phyloP scores from a whole-genome alignment of 805 yeast species.

The Kuraishia capsulata region DNA sequence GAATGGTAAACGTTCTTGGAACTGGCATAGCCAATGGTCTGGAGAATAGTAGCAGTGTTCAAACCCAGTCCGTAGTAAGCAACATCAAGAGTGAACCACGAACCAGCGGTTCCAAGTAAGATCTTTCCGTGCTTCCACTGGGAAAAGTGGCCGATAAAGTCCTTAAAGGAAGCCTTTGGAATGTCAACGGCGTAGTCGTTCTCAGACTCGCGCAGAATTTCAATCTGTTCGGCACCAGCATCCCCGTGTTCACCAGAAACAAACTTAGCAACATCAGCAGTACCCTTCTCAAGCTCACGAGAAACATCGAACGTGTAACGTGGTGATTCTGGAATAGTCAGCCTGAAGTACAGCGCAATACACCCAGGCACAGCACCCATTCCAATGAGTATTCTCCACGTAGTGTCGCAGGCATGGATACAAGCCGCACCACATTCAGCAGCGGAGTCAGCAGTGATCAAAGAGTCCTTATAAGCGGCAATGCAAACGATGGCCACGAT shows the following conservation, averaged over 20 bases:
- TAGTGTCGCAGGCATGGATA: slow-evolving; percentile 75
- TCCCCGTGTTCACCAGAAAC: slow-evolving; percentile 29
- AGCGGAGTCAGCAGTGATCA: slow-evolving; percentile 43
- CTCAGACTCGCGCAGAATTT: slow-evolving; percentile 16
- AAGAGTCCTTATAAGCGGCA: slow-evolving; percentile 62
- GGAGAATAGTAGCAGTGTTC: slow-evolving; percentile 70
- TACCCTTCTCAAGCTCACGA: slow-evolving; percentile 39
- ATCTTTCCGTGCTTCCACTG: slow-evolving; percentile 87
- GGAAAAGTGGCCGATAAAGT: slow-evolving; percentile 63
- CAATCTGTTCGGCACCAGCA: slow-evolving; percentile 20
- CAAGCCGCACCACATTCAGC: slow-evolving; percentile 59
- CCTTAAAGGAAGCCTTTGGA: slow-evolving; percentile 75
- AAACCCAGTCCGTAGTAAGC: slow-evolving; percentile 86
- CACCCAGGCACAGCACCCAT: slow-evolving; percentile 86
- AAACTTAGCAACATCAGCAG: slow-evolving; percentile 33
- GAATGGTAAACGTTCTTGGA: slow-evolving; percentile 59
- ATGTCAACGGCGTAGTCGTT: slow-evolving; percentile 31
- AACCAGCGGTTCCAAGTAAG: slow-evolving; percentile 80
- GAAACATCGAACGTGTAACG: slow-evolving; percentile 77
- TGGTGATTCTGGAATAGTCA: slow-evolving; percentile 93
- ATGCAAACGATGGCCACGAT: slow-evolving; percentile 69
- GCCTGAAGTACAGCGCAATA: slow-evolving; percentile 80
- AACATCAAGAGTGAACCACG: slow-evolving; percentile 87
- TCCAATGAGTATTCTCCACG: slow-evolving; percentile 91
- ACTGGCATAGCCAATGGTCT: slow-evolving; percentile 78